phyloP scores from a whole-genome alignment of 1,284 basidiomycete genomes.

The Ustilago xerochloae region DNA sequence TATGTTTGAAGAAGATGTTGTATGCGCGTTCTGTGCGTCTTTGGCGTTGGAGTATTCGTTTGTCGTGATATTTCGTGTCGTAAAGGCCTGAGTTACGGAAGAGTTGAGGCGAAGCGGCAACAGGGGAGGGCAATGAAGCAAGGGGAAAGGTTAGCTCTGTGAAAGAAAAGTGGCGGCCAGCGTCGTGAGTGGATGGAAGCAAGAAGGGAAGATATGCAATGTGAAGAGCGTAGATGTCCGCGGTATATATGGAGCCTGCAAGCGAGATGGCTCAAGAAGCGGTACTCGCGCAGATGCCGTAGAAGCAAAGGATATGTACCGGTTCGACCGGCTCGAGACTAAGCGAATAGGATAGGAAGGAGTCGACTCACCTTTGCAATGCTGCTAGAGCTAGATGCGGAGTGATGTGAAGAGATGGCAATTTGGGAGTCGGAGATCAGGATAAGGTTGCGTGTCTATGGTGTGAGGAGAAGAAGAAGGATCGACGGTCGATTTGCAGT shows the following conservation, averaged over 20 bases:
- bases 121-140: background rate
- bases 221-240: background rate
- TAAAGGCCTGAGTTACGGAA: background rate
- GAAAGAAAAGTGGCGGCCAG: slow-evolving; percentile 12
- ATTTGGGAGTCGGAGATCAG: slow-evolving; percentile 23
- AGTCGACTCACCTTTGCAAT: background rate
- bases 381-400: slow-evolving; percentile 24
- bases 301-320: background rate
- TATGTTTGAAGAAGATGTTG: background rate
- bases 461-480: slow-evolving; percentile 6
- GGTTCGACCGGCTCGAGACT: background rate
- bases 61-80: background rate
- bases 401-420: slow-evolving; percentile 16
- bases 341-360: background rate
- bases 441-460: slow-evolving; percentile 22
- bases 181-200: slow-evolving; percentile 3
- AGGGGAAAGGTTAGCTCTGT: slow-evolving; percentile 1
- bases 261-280: background rate
- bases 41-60: background rate
- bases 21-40: background rate
- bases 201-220: slow-evolving; percentile 4
- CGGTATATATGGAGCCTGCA: slow-evolving; percentile 14
- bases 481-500: slow-evolving; percentile 9
- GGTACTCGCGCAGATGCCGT: background rate
- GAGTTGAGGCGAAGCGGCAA: background rate